Base-by-base conservation (phyloP, 768 basidiomycete species). In the Cantharellus anzutake region DNA sequence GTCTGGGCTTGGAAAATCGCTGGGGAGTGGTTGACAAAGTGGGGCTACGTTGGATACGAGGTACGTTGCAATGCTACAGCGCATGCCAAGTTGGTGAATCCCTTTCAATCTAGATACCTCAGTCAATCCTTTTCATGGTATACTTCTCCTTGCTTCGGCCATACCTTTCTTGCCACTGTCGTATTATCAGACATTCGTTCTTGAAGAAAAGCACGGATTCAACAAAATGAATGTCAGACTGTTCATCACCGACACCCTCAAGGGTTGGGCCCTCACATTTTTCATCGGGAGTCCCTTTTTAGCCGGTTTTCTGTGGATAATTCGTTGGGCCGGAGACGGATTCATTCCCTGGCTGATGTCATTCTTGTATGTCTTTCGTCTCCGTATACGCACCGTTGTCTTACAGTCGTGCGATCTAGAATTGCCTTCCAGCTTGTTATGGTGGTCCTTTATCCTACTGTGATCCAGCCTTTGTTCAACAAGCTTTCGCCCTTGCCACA, bases 401-500 rank as follows among this genome's bases (percentile, higher is more conserved):
- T 40, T 0, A 5, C 4, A n/a, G 35, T 42, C 35, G 3, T 60
- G 48, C 59, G 42, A 39, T 42, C 56, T 63, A 91, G 92, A 68
- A 73, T 96, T 59, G 69, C 74, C 3, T 85, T 97, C 76, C 90
- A 92, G 68, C 69, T 97, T 44, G 72, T 79, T 67, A 84, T 97
- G 80, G 84, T 86, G 61, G 71, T 89, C 62, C 66, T 90, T 59
- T 87, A 86, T 71, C 87, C 88, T 2, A 85, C 80, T 42, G 74
- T 91, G 68, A 91, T 99, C 65, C 91, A 93, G 65, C 96, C 96
- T 0, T 72, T 98, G 60, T 98, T 98, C 79, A 98, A 99, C 78
- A 98, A 90, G 71, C 80, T 97, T 51, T 90, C 91, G 1, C 88
- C 90, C 2, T 78, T 99, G 3, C 73, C 79, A 0, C 74, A 78